Evolutionary conservation across 306 rosid species (phyloP).

Genomic region (Trifolium fragiferum): DNA sequence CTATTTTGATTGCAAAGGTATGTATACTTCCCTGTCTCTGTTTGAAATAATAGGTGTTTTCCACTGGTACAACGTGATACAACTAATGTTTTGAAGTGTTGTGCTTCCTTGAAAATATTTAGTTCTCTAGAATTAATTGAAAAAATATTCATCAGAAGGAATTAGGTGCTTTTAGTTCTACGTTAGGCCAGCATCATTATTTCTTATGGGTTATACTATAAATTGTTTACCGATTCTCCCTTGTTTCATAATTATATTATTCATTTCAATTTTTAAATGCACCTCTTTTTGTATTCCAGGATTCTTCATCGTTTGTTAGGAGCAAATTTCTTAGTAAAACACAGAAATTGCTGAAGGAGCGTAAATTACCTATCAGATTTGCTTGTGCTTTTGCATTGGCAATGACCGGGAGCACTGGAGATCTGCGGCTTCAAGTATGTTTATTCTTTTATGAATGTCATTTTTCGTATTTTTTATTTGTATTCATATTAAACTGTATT

Average conservation of each 20-base stretch:
- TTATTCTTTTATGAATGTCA: slow-evolving; percentile 17
- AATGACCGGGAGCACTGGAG: slow-evolving; percentile 54
- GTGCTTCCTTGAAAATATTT: slow-evolving; percentile 27
- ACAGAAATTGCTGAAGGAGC: slow-evolving; percentile 74
- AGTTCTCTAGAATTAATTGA: not conserved
- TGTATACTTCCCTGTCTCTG: slow-evolving; percentile 34
- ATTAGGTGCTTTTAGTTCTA: not conserved
- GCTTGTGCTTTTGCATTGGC: slow-evolving; percentile 86
- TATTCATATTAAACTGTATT: slow-evolving; percentile 4
- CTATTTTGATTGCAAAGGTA: slow-evolving; percentile 75
- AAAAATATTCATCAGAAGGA: not conserved
- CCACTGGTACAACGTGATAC: not conserved
- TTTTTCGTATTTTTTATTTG: not conserved
- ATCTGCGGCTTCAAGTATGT: slow-evolving; percentile 68
- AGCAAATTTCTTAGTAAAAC: slow-evolving; percentile 68
- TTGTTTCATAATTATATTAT: not conserved
- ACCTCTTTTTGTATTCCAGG: slow-evolving; percentile 59
- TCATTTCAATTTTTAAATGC: slow-evolving; percentile 35
- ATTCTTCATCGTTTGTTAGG: slow-evolving; percentile 62
- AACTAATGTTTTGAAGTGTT: not conserved
- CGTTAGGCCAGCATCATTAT: not conserved
- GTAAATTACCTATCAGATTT: slow-evolving; percentile 76
- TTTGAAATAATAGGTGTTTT: slow-evolving; percentile 25
- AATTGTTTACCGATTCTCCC: slow-evolving; percentile 22
- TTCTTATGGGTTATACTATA: slow-evolving; percentile 10